These are phyloP conservation scores for Ustilago curta DNA, from an alignment of 1,284 basidiomycete genomes.

Conservation along the genomic window DNA sequence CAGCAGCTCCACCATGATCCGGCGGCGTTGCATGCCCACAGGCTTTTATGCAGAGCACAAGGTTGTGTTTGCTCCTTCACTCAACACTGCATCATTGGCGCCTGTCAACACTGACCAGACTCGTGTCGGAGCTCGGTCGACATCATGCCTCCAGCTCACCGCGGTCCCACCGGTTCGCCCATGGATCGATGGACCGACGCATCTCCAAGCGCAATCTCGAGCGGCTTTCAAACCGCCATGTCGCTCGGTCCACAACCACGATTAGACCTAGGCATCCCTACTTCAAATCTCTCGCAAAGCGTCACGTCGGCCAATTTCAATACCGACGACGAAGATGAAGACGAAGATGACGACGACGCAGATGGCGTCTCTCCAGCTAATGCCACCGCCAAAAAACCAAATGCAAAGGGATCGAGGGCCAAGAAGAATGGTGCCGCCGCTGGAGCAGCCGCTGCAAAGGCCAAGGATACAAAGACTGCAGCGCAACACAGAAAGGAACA, in stretches of 20 bases:
- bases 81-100: too few relatives aligned
- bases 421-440: slow-evolving; percentile 23
- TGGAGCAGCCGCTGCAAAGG: slow-evolving; percentile 27
- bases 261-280: not conserved
- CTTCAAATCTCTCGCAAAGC: slow-evolving; percentile 22
- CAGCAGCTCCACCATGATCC: not conserved
- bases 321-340: slow-evolving; percentile 49
- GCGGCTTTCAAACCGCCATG: slow-evolving; percentile 58
- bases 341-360: slow-evolving; percentile 50
- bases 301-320: slow-evolving; percentile 26
- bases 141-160: slow-evolving; percentile 52
- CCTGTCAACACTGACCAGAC: not conserved
- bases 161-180: slow-evolving; percentile 53
- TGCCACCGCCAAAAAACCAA: slow-evolving; percentile 21
- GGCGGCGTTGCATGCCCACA: too few relatives aligned
- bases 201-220: slow-evolving; percentile 51
- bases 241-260: slow-evolving; percentile 57
- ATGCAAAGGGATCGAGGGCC: slow-evolving; percentile 20
- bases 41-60: too few relatives aligned
- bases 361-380: slow-evolving; percentile 34
- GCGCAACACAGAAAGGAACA: slow-evolving; percentile 59
- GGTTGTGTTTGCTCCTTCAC: too few relatives aligned
- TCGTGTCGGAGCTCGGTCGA: not conserved
- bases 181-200: slow-evolving; percentile 61
- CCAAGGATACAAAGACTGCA: slow-evolving; percentile 36